Conservation (phyloP, 257 asterid genomes). For the Solanum arcanum region DNA sequence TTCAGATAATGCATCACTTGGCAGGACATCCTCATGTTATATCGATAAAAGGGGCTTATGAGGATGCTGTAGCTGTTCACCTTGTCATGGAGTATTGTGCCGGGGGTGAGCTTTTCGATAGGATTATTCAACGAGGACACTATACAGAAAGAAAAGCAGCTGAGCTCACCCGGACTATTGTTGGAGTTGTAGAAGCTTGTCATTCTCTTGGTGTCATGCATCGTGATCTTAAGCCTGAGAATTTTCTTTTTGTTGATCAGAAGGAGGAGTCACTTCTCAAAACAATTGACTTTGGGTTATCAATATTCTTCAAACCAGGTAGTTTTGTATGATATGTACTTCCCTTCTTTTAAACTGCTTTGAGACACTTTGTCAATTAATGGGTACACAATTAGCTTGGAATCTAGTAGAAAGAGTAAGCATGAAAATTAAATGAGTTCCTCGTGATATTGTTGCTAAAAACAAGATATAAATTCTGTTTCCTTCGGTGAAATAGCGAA, state of each 20-base stretch:
- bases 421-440: neutral
- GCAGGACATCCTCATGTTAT: slow-evolving; percentile 82
- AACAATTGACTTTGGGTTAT: slow-evolving; percentile 86
- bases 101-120: slow-evolving; percentile 88
- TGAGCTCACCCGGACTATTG: slow-evolving; percentile 84
- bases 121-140: slow-evolving; percentile 88
- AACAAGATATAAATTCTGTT: neutral
- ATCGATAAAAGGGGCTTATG: slow-evolving; percentile 85
- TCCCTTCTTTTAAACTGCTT: neutral
- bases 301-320: slow-evolving; percentile 94
- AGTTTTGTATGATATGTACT: neutral
- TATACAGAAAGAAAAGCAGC: slow-evolving; percentile 92
- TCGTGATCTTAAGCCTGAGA: slow-evolving; percentile 93
- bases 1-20: slow-evolving; percentile 93
- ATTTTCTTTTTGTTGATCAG: slow-evolving; percentile 73
- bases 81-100: slow-evolving; percentile 87
- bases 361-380: neutral
- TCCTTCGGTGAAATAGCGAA: neutral
- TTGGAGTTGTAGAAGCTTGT: slow-evolving; percentile 93
- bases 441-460: neutral
- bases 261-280: slow-evolving; percentile 86
- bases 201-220: slow-evolving; percentile 94
- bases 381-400: neutral
- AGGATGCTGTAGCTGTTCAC: slow-evolving; percentile 82
- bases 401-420: neutral